Percentiles rank a stretch among this genome's conserved stretches.
Evolutionary conservation across 176 grass and related monocot species (phyloP).

Genomic region (Aegilops longissima): DNA sequence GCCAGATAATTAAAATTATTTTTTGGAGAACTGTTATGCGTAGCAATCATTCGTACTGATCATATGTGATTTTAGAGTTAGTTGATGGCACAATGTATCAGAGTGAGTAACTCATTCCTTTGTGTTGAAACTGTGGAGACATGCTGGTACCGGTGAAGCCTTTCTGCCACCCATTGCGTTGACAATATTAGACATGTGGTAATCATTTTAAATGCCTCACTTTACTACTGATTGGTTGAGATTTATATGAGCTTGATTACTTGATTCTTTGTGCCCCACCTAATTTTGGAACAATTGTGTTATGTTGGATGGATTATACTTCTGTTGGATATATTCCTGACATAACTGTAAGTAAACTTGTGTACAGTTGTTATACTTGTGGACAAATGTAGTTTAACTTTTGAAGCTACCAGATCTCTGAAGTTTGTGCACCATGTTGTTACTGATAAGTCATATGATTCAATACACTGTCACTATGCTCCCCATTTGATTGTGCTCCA

Average conservation of each 20-base stretch:
- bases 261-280: not conserved
- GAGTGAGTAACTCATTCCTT: not conserved
- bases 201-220: not conserved
- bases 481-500: not conserved
- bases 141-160: conserved; percentile 13
- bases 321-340: not conserved
- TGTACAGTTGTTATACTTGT: not conserved
- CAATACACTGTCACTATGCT: not conserved
- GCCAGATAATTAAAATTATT: not conserved
- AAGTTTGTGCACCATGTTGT: not conserved
- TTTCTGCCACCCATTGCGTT: not conserved
- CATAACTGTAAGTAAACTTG: conserved; percentile 1
- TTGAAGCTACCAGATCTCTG: not conserved
- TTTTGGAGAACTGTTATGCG: not conserved
- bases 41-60: conserved; percentile 4
- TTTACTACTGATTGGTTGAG: not conserved
- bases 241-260: conserved; percentile 3
- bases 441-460: not conserved
- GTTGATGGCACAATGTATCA: not conserved
- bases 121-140: not conserved
- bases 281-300: not conserved
- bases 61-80: conserved; percentile 20
- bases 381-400: not conserved
- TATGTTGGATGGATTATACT: not conserved
- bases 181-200: not conserved